Base-by-base conservation (phyloP, 1,139 yeast species). In the Pichia sp. region DNA sequence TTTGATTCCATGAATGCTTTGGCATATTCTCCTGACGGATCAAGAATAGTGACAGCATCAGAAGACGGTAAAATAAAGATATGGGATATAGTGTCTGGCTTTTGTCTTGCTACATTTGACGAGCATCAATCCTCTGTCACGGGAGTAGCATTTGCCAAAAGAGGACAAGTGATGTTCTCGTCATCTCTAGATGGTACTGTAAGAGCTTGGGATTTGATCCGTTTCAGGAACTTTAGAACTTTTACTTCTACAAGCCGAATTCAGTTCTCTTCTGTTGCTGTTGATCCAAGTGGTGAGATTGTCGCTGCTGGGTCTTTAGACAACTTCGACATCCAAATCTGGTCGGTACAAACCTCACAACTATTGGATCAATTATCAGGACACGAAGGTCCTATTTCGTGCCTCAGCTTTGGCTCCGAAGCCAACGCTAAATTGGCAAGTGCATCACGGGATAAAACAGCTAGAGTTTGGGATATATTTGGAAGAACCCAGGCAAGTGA, bases 321-420 rank as follows among this genome's bases (percentile, higher is more conserved):
- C 67, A 87, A 86, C 59, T 93, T 85, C 71, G 97, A 89, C 60
- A 87, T 93, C 54, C 92, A 87, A 67, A 88, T 93, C 43, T 93
- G 99, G 99, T 90, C 97, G 10, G 97, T 95, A 1, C 99, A 93
- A 73, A 92, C 97, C 0, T 87, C 96, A 1, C 97, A 92, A 69
- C 74, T 93, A 50, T 77, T 93, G 55, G 99, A 95, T 66, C 80
- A 89, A 27, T 76, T 93, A 51, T 76, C 93, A 5, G 99, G 98
- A 6, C 99, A 93, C 69, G 96, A 89, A 64, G 99, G 97, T 1
- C 99, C 99, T 0, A 86, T 93, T 3, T 89, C 97, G 2, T 84
- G 91, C 61, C 75, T 93, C 49, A 83, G 95, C 10, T 93, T 95
- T 70, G 96, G 97, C 51, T 75, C 75, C 14, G 97, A 91, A 67